Percentiles rank a stretch among this genome's conserved stretches.
phyloP scores from a whole-genome alignment of 2,329 filamentous ascomycete species.

The Aspergillus caelatus region DNA sequence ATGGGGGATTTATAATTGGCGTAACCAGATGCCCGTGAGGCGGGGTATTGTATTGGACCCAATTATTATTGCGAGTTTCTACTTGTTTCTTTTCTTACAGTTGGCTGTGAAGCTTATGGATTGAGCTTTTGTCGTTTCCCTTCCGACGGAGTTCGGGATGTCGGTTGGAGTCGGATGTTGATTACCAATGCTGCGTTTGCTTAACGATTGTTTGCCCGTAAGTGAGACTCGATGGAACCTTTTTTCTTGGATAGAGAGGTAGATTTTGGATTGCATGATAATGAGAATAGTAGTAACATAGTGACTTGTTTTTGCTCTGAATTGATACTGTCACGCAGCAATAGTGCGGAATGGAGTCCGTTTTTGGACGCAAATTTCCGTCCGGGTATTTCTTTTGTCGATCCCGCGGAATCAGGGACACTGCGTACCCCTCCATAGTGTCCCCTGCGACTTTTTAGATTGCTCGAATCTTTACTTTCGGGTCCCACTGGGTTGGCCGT shows the following conservation, averaged over 20 bases:
- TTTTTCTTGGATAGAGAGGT: neutral
- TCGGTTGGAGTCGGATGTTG: constrained; percentile 13
- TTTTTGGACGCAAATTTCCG: neutral
- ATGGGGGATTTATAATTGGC: neutral
- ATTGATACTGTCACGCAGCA: neutral
- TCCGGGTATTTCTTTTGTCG: neutral
- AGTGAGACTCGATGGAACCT: neutral
- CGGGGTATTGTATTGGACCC: neutral
- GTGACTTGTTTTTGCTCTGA: neutral
- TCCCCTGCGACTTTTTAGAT: constrained; percentile 77
- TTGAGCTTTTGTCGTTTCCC: neutral
- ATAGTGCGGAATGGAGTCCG: neutral
- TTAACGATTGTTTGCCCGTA: neutral
- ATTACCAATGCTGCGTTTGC: constrained; percentile 1
- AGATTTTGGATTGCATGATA: neutral
- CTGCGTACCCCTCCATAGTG: neutral
- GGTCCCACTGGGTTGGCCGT: constrained; percentile 84
- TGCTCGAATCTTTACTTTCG: constrained; percentile 68
- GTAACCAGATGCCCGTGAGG: neutral
- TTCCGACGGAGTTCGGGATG: constrained; percentile 10
- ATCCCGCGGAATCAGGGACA: neutral
- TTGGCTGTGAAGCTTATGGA: neutral
- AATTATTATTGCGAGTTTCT: neutral
- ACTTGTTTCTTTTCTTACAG: neutral
- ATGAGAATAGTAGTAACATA: neutral